These are phyloP conservation scores for Plasmodium malariae DNA, from an alignment of 169 alveolate genomes.

Conservation along the genomic window DNA sequence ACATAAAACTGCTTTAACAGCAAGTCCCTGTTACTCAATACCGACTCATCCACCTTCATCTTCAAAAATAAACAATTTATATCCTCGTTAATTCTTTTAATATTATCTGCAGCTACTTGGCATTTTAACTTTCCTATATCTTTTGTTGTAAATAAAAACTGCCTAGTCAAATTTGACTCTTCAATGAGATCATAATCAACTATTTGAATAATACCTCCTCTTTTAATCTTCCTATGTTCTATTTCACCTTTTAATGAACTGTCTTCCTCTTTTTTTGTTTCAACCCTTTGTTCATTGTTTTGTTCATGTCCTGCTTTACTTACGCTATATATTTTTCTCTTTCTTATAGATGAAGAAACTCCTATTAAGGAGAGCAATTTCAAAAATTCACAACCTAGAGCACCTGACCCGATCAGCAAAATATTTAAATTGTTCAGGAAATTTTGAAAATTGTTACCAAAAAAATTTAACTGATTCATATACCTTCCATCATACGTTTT, in stretches of 20 bases:
- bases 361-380: slow-evolving; percentile 98
- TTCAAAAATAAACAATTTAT: slow-evolving; percentile 34
- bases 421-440: slow-evolving; percentile 36
- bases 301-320: background rate
- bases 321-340: background rate
- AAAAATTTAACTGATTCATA: slow-evolving; percentile 64
- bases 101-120: slow-evolving; percentile 63
- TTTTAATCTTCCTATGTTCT: background rate
- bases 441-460: slow-evolving; percentile 58
- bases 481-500: slow-evolving; percentile 55
- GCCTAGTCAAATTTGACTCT: slow-evolving; percentile 97
- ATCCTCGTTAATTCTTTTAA: slow-evolving; percentile 44
- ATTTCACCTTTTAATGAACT: background rate
- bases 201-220: slow-evolving; percentile 90
- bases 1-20: slow-evolving; percentile 4
- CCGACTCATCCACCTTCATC: slow-evolving; percentile 50
- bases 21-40: slow-evolving; percentile 4
- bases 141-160: slow-evolving; percentile 91
- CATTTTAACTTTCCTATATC: slow-evolving; percentile 64
- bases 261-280: background rate
- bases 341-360: slow-evolving; percentile 84
- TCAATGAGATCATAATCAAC: slow-evolving; percentile 99
- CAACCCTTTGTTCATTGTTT: slow-evolving; percentile 1
- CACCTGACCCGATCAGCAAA: slow-evolving; percentile 98
- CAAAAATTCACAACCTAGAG: slow-evolving; percentile 99